Conservation (phyloP, 306 rosid species). For the Glycine soja region DNA sequence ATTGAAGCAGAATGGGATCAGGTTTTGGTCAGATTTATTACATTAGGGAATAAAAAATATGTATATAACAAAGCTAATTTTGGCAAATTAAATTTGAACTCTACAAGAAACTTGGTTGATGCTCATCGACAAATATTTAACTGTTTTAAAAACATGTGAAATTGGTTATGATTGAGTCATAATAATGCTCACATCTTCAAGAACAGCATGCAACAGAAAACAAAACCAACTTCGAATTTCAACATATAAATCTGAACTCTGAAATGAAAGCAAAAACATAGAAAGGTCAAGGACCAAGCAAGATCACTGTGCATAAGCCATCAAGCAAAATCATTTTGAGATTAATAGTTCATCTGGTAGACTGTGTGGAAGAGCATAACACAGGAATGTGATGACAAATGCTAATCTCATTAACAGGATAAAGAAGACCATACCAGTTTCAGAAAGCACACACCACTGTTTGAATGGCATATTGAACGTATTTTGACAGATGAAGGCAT, state of each 20-base stretch:
- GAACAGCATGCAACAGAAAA: too few relatives aligned
- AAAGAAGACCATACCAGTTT: conserved; percentile 66
- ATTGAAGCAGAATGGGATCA: conserved; percentile 6
- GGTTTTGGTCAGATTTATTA: neutral
- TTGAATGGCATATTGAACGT: conserved; percentile 78
- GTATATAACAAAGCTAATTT: conserved; percentile 13
- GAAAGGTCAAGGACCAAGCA: too few relatives aligned
- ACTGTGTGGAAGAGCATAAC: neutral
- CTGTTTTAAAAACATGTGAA: conserved; percentile 16
- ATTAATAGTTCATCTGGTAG: too few relatives aligned
- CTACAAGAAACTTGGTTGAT: neutral
- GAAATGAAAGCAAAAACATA: too few relatives aligned
- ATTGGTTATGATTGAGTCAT: conserved; percentile 9
- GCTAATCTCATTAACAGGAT: conserved; percentile 13
- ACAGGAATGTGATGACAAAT: neutral
- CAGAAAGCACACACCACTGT: conserved; percentile 73
- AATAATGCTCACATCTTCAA: conserved; percentile 7
- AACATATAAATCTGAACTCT: too few relatives aligned
- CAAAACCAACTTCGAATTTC: too few relatives aligned
- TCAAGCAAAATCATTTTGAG: too few relatives aligned
- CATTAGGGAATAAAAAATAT: neutral
- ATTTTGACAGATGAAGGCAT: conserved; percentile 74
- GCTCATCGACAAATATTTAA: neutral
- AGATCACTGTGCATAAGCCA: too few relatives aligned
- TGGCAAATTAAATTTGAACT: conserved; percentile 1